Evolutionary conservation across 371 early-diverging fungal species (phyloP).

Genomic region (Apophysomyces ossiformis): DNA sequence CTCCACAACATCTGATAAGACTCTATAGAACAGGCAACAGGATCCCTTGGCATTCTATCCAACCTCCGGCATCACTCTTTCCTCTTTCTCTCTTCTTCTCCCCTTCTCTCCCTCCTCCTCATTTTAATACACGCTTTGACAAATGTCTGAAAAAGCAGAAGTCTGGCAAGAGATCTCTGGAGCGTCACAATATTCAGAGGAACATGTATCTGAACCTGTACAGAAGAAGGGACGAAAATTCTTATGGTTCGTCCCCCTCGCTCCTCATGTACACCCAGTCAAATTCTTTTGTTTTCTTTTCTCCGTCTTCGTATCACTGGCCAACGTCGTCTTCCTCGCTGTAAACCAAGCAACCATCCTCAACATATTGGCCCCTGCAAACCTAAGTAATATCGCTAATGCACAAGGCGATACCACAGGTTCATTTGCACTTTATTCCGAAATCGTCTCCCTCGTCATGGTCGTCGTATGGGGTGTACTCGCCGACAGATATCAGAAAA

Average conservation of each 20-base stretch:
- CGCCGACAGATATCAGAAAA: constrained; percentile 26
- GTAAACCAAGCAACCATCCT: constrained; percentile 39
- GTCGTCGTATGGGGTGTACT: constrained; percentile 41
- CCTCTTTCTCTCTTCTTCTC: neutral
- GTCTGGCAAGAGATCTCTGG: constrained; percentile 1
- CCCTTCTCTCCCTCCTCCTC: neutral
- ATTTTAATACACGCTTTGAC: neutral
- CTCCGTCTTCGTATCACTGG: constrained; percentile 33
- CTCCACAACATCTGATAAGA: constrained; percentile 8
- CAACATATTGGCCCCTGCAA: constrained; percentile 16
- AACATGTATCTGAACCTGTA: neutral
- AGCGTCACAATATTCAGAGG: neutral
- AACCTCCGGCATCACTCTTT: no score
- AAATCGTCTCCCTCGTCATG: constrained; percentile 51
- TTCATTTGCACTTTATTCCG: constrained; percentile 62
- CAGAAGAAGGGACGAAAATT: constrained; percentile 32
- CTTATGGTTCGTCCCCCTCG: constrained; percentile 44
- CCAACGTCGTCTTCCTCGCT: constrained; percentile 41
- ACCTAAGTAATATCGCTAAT: constrained; percentile 5
- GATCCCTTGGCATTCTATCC: neutral
- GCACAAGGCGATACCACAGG: constrained; percentile 44
- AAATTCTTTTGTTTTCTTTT: constrained; percentile 40
- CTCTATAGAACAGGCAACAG: neutral
- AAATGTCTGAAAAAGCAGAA: neutral
- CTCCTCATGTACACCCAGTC: constrained; percentile 36